Evolutionary conservation across 139 green algal genomes (phyloP).

Genomic region (Haematococcus lacustris): DNA sequence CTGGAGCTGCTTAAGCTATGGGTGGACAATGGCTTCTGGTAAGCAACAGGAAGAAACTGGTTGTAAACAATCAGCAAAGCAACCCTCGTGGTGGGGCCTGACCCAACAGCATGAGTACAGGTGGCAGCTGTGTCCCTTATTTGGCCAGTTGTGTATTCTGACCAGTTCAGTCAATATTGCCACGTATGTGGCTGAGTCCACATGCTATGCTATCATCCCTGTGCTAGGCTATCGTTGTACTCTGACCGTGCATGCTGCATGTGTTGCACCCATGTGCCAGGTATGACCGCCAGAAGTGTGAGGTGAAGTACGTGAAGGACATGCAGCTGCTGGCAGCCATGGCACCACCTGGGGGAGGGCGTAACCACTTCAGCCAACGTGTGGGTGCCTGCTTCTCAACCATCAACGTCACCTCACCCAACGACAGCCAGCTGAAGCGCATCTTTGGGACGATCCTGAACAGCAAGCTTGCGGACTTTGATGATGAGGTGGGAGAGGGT

Average conservation of each 20-base stretch:
- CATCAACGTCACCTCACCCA: slow-evolving; percentile 65
- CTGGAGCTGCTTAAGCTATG: slow-evolving; percentile 83
- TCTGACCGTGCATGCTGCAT: too few species aligned
- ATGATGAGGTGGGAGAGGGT: slow-evolving; percentile 51
- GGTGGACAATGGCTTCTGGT: slow-evolving; percentile 82
- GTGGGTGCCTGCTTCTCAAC: slow-evolving; percentile 62
- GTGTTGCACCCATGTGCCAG: too few species aligned
- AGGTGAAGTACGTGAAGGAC: slow-evolving; percentile 74
- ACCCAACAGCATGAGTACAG: too few species aligned
- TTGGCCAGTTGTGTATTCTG: too few species aligned
- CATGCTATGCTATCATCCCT: too few species aligned
- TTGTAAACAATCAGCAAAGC: too few species aligned
- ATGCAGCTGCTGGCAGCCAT: slow-evolving; percentile 76
- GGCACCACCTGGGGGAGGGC: slow-evolving; percentile 71
- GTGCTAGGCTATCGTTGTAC: too few species aligned
- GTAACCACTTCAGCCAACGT: slow-evolving; percentile 68
- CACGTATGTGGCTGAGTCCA: too few species aligned
- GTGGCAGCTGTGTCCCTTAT: too few species aligned
- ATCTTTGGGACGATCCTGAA: slow-evolving; percentile 78
- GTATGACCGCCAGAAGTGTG: slow-evolving; percentile 68
- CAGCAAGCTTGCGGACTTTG: slow-evolving; percentile 66
- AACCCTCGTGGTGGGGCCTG: too few species aligned
- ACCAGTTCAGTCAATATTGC: too few species aligned
- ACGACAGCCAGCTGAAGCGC: slow-evolving; percentile 62
- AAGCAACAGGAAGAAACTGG: too few species aligned